A percentile compares a stretch with the other conserved stretches of the same genome.
Conservation (phyloP, 2,329 filamentous ascomycete genomes). For the Cadophora malorum region DNA sequence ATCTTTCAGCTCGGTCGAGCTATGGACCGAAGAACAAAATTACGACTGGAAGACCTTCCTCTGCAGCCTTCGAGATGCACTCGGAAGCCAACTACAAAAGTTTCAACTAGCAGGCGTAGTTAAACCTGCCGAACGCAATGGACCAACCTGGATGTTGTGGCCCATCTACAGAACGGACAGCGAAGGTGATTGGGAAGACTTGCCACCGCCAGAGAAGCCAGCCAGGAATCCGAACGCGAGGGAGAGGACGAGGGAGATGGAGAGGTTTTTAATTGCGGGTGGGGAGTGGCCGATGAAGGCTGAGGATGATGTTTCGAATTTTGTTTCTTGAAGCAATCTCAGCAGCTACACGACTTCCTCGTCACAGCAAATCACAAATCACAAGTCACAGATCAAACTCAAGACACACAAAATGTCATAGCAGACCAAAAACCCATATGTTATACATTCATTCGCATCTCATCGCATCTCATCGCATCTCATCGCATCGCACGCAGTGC, state of each 20-base stretch:
- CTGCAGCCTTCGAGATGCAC: constrained; percentile 7
- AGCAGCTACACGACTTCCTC: neutral
- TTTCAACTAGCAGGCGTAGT: constrained; percentile 30
- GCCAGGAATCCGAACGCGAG: neutral
- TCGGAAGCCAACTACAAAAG: constrained; percentile 24
- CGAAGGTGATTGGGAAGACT: constrained; percentile 5
- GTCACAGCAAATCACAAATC: neutral
- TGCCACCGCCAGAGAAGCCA: neutral
- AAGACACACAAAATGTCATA: neutral
- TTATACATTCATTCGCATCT: constrained; percentile 13
- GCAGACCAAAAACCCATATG: constrained; percentile 8
- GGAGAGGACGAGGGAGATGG: constrained; percentile 25
- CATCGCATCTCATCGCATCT: neutral
- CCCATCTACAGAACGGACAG: constrained; percentile 31
- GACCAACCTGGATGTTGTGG: constrained; percentile 27
- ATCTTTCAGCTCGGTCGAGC: constrained; percentile 18
- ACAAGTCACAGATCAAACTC: neutral
- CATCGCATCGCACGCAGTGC: neutral
- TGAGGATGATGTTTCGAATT: constrained; percentile 22
- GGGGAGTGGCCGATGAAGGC: constrained; percentile 28
- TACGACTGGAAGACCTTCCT: constrained; percentile 28
- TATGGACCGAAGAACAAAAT: neutral
- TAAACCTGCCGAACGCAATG: neutral
- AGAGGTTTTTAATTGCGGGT: constrained; percentile 27
- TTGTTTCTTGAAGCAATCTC: neutral